Conservation (phyloP, 805 yeast genomes). For the Tetrapisispora arboricola region DNA sequence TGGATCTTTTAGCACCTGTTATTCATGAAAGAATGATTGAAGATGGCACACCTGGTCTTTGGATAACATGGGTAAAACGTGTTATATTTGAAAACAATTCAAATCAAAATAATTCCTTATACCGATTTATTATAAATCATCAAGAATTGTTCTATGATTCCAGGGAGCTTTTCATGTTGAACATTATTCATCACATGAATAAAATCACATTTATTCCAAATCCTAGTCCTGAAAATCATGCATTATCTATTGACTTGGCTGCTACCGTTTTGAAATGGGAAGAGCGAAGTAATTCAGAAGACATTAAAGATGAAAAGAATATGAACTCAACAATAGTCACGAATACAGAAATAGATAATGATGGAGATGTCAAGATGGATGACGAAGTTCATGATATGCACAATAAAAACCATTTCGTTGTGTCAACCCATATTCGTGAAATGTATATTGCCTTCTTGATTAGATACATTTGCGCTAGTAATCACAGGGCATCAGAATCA, state of each 20-base stretch:
- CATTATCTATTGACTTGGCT: conserved; percentile 79
- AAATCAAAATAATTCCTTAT: conserved; percentile 75
- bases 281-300: conserved; percentile 31
- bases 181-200: conserved; percentile 86
- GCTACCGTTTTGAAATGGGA: conserved; percentile 86
- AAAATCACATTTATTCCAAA: conserved; percentile 70
- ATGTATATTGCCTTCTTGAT: conserved; percentile 84
- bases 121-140: conserved; percentile 80
- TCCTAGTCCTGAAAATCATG: conserved; percentile 71
- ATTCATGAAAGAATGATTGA: conserved; percentile 55
- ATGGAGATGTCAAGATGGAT: conserved; percentile 23
- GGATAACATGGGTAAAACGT: conserved; percentile 94
- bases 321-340: too few relatives aligned
- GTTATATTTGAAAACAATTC: conserved; percentile 85
- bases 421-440: conserved; percentile 71
- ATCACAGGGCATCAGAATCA: conserved; percentile 74
- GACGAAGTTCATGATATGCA: conserved; percentile 9
- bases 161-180: conserved; percentile 80
- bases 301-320: background rate
- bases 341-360: conserved; percentile 10
- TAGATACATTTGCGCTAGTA: conserved; percentile 77
- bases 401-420: conserved; percentile 5
- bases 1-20: conserved; percentile 82
- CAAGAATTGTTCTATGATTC: conserved; percentile 76
- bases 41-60: conserved; percentile 41